phyloP scores from a whole-genome alignment of 768 basidiomycete species.

The Hypholoma sublateritium region DNA sequence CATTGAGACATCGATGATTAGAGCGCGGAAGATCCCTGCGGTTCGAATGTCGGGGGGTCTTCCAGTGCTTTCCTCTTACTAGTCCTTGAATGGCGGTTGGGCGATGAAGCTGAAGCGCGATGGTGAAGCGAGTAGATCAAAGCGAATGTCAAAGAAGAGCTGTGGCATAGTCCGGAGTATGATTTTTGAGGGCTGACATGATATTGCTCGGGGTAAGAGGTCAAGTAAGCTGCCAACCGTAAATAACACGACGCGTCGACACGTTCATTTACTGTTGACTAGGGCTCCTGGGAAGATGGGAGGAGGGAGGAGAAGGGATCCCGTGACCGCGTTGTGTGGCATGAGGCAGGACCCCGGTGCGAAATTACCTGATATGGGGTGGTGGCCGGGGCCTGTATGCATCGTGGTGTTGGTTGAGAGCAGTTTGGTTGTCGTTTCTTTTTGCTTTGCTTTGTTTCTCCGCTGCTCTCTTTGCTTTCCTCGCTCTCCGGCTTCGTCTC shows the following conservation, averaged over 20 bases:
- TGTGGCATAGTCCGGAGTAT: not conserved
- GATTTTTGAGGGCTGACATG: not conserved
- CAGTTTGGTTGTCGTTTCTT: conserved; percentile 20
- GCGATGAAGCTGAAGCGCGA: too few species aligned
- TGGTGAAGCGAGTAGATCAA: too few species aligned
- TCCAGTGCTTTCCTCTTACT: too few species aligned
- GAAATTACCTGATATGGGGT: conserved; percentile 4
- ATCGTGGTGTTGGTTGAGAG: conserved; percentile 30
- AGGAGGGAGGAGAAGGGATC: conserved; percentile 17
- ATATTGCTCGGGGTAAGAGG: not conserved
- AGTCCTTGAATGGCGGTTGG: too few species aligned
- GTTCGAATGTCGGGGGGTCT: too few species aligned
- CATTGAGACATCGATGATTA: too few species aligned
- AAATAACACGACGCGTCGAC: not conserved
- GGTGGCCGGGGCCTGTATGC: conserved; percentile 23
- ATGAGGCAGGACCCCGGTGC: conserved; percentile 31
- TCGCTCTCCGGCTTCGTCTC: conserved; percentile 27
- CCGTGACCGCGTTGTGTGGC: conserved; percentile 37
- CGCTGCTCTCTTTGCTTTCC: conserved; percentile 27
- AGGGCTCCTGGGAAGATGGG: not conserved
- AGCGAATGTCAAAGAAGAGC: too few species aligned
- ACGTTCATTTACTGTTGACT: not conserved
- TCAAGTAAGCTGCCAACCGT: not conserved
- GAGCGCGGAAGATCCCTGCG: too few species aligned
- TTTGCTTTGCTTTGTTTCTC: conserved; percentile 23